Conservation (phyloP, 1,284 basidiomycete genomes). For the Malassezia dermatis region DNA sequence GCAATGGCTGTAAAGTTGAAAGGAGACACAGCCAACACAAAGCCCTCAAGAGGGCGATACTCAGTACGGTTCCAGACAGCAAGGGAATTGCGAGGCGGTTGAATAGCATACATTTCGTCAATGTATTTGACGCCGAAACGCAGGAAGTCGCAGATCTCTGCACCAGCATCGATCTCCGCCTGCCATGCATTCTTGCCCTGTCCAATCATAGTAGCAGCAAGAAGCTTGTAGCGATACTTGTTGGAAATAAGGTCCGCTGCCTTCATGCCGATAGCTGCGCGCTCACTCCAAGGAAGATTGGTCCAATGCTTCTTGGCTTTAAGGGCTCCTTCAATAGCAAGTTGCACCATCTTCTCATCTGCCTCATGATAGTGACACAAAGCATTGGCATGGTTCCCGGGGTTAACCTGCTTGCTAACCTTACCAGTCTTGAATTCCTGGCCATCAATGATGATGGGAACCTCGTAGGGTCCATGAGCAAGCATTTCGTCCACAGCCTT, state of each 20-base stretch:
- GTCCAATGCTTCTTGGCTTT: conserved; percentile 82
- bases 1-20: conserved; percentile 68
- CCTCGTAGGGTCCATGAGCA: conserved; percentile 71
- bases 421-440: conserved; percentile 75
- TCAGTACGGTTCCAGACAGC: conserved; percentile 95
- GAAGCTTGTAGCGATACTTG: conserved; percentile 81
- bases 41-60: conserved; percentile 91
- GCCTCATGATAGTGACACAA: conserved; percentile 85
- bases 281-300: conserved; percentile 84
- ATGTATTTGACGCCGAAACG: conserved; percentile 94
- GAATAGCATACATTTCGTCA: conserved; percentile 81
- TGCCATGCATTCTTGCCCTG: conserved; percentile 99
- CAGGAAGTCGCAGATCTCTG: conserved; percentile 89
- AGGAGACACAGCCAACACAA: conserved; percentile 90
- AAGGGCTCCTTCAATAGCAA: conserved; percentile 79
- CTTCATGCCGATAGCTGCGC: conserved; percentile 94
- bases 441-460: conserved; percentile 85
- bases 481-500: conserved; percentile 71
- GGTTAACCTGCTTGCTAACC: conserved; percentile 50
- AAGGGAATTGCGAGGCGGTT: conserved; percentile 73
- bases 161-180: conserved; percentile 97
- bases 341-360: conserved; percentile 56
- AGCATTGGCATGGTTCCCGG: conserved; percentile 56
- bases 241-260: conserved; percentile 69
- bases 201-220: conserved; percentile 94